These are phyloP conservation scores for Backusella tarrabulga DNA, from an alignment of 192 early-diverging fungal species.

Conservation along the genomic window DNA sequence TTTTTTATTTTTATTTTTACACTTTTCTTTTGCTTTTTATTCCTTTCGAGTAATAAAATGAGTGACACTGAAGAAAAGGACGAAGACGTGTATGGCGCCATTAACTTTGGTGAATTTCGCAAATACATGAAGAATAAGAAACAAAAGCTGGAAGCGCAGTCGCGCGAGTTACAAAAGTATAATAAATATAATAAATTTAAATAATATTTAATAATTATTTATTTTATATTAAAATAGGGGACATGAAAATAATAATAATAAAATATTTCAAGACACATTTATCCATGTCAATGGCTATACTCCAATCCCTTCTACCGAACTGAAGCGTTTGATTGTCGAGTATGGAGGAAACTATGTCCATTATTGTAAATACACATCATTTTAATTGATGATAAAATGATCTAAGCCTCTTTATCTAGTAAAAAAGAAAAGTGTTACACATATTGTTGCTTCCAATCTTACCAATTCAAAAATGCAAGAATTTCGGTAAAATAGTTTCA, in stretches of 20 bases:
- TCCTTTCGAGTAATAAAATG: neutral
- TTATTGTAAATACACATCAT: constrained; percentile 23
- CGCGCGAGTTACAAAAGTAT: constrained; percentile 37
- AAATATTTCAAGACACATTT: constrained; percentile 42
- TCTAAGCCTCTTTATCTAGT: constrained; percentile 34
- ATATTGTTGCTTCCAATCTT: constrained; percentile 66
- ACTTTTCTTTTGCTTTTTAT: neutral
- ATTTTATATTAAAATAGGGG: constrained; percentile 14
- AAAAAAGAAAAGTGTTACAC: constrained; percentile 59
- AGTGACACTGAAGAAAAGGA: neutral
- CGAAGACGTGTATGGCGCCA: constrained; percentile 41
- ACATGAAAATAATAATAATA: neutral
- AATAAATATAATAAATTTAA: neutral
- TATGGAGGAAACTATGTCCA: constrained; percentile 54
- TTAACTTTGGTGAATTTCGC: constrained; percentile 46
- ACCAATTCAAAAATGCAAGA: constrained; percentile 66
- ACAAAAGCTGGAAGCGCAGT: constrained; percentile 47
- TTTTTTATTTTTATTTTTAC: neutral
- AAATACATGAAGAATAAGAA: constrained; percentile 51
- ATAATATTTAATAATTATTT: neutral
- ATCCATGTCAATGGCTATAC: constrained; percentile 77
- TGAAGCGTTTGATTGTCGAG: constrained; percentile 51
- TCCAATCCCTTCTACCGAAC: constrained; percentile 48
- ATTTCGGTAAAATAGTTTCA: constrained; percentile 37
- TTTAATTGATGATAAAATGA: no score